These are phyloP conservation scores for Didymella sp. DNA, from an alignment of 2,329 filamentous ascomycete species.

Conservation along the genomic window DNA sequence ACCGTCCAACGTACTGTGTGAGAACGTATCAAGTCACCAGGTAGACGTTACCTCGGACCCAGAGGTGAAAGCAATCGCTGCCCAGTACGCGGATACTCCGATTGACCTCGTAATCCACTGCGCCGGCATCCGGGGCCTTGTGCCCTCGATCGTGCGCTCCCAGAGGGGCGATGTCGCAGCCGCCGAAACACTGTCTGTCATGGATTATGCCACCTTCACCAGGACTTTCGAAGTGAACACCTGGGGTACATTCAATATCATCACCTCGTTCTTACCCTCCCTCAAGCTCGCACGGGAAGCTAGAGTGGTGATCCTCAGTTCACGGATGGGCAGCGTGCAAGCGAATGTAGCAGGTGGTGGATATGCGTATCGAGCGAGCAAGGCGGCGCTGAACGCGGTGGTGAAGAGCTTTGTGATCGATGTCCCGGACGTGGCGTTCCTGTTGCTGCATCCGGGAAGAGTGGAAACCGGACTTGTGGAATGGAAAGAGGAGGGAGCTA, in stretches of 20 bases:
- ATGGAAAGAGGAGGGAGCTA: constrained; percentile 56
- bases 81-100: constrained; percentile 20
- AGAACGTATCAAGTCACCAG: constrained; percentile 19
- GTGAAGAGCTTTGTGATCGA: constrained; percentile 55
- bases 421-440: constrained; percentile 52
- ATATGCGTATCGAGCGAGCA: constrained; percentile 58
- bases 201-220: constrained; percentile 51
- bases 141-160: constrained; percentile 35
- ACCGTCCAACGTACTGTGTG: background rate
- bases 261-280: constrained; percentile 49
- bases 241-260: constrained; percentile 51
- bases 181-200: constrained; percentile 52
- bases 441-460: constrained; percentile 55
- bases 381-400: constrained; percentile 57
- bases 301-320: constrained; percentile 52
- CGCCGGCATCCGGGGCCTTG: constrained; percentile 56
- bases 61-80: constrained; percentile 18
- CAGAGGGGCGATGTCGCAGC: constrained; percentile 45
- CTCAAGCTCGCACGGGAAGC: constrained; percentile 27
- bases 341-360: constrained; percentile 52
- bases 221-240: constrained; percentile 53
- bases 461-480: constrained; percentile 55
- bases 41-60: constrained; percentile 19
- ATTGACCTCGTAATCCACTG: constrained; percentile 54
- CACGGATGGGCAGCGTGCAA: constrained; percentile 54